These are phyloP conservation scores for Tulasnella sp. DNA, from an alignment of 768 basidiomycete species.

Conservation along the genomic window DNA sequence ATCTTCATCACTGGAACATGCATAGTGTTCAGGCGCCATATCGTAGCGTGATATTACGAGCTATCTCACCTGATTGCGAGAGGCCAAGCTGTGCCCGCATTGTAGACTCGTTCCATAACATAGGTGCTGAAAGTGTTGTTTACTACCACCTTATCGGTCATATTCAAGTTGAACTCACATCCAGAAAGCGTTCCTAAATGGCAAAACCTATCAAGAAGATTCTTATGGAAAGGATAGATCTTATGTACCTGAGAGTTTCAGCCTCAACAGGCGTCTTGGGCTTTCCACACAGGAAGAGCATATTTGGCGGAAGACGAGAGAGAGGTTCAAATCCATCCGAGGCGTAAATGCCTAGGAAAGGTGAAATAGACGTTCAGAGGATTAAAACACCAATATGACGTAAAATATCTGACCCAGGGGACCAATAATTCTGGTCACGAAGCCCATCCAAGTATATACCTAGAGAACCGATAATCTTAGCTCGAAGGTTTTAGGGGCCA, in stretches of 20 bases:
- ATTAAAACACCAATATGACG: neutral
- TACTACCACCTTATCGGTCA: neutral
- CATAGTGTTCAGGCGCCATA: neutral
- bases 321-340: conserved; percentile 9
- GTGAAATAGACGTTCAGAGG: neutral
- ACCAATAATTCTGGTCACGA: neutral
- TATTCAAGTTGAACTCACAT: neutral
- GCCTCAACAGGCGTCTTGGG: neutral
- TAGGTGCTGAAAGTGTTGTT: neutral
- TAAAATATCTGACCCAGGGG: neutral
- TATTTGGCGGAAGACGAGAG: neutral
- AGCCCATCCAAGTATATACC: neutral
- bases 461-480: neutral
- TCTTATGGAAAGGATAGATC: too few species aligned
- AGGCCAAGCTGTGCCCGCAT: neutral
- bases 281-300: neutral
- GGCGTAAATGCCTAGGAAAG: neutral
- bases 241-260: neutral
- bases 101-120: neutral
- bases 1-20: conserved; percentile 3
- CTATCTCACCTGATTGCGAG: neutral
- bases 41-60: neutral
- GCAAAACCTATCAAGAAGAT: neutral
- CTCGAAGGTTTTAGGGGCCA: too few species aligned
- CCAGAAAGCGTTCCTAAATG: conserved; percentile 11